Evolutionary conservation across 2,329 filamentous ascomycete genomes (phyloP), one percentile per base, ranked within the genome.

Genomic region (Neofusicoccum laricinum): DNA sequence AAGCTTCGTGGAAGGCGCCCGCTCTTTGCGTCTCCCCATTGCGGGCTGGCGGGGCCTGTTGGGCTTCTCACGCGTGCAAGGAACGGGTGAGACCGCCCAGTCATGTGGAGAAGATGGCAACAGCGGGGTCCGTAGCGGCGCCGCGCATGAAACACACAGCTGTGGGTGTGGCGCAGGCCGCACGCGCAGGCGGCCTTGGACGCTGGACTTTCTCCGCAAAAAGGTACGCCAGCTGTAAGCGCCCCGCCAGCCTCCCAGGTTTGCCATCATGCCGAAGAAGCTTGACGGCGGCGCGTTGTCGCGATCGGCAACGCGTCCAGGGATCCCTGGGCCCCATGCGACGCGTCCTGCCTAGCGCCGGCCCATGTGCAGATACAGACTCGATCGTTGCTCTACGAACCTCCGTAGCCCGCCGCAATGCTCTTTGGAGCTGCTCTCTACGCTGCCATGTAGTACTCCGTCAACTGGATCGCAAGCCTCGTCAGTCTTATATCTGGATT

Each of bases 301-400:
- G 17, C n/a, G 55, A 59, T 59, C 55, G 25, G 55, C 41, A 32
- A 17, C 38, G 38, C 38, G 53, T 34, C 40, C 41, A 5, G 4
- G n/a, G 55, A 36, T 19, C 41, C 55, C 55, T 46, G 25, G 6
- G 41, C 40, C n/a, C 25, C 17, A 4, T 12, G 55, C 43, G 19
- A 43, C 53, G 53, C 53, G 53, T 57, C 38, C n/a, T n/a, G 53
- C 21, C 38, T 45, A 59, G 55, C 55, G 55, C 41, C 53, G n/a
- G n/a, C n/a, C n/a, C n/a, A n/a, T n/a, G n/a, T n/a, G n/a, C 51
- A 41, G 51, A 57, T 19, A 59, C 55, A 59, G 55, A 45, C 25
- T 17, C 15, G 40, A 25, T 45, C 25, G 15, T 36, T 34, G 30
- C 38, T 17, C 41, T 46, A 59, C 55, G 41, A 15, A 34, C 19